Base-by-base conservation (phyloP, 352 stramenopile genomes). In the Phytophthora pistaciae region DNA sequence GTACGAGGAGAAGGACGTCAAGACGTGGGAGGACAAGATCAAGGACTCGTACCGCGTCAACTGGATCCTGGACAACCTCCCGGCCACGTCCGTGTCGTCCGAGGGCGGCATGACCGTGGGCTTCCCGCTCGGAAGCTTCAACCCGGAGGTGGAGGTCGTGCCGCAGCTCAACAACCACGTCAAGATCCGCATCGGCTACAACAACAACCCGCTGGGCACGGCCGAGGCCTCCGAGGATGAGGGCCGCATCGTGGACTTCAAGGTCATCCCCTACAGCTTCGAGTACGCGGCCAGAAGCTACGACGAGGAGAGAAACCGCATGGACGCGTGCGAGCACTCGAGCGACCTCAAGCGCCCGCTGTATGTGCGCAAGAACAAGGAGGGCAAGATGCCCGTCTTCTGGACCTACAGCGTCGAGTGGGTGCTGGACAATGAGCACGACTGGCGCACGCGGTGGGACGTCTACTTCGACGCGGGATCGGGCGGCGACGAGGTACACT, bases 361-460 rank as follows among this genome's bases (percentile, higher is more conserved):
- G 65, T 95, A 94, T 59, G 75, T 95, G 52, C 96, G 87, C 56
- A 88, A 94, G 56, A 91, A 88, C 49, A 96, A 98, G 64, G 81
- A 74, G 64, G 82, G 77, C 77, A 93, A 89, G 60, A 79, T 98
- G 31, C 71, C 87, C 5, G 96, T 98, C 5, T 98, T 89, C 72
- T 96, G 88, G 83, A 99, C 98, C 29, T 99, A 99, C 88, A 98
- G 98, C 75, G 93, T 99, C 53, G 85, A 98, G 46, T 99, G 98
- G 98, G 83, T 93, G 31, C 74, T 92, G 56, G 87, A 98, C 76
- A 98, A 96, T 63, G 84, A 98, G 25, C 94, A 97, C 59, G 91
- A 96, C 70, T 99, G 98, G 98, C 97, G 97, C 44, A 98, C 94
- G 31, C 96, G 98, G 42, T 99, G 98, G 98, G 98, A 99, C 84